A percentile compares a stretch with the other conserved stretches of the same genome.
phyloP scores from a whole-genome alignment of 306 rosid species.

The Boehmeria nivea region DNA sequence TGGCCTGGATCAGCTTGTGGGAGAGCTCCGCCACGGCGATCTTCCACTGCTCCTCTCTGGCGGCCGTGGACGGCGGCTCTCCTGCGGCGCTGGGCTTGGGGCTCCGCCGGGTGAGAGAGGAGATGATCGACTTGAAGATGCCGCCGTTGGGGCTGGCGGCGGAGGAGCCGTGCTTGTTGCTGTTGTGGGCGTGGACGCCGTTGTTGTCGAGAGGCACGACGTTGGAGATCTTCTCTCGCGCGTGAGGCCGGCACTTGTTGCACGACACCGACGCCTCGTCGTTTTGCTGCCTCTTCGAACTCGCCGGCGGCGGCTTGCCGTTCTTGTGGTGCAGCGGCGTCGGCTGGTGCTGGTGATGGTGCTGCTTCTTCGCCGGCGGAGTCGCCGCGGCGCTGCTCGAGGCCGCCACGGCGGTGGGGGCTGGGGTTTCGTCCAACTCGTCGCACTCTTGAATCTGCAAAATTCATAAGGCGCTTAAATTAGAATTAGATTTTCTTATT shows the following conservation, averaged over 20 bases:
- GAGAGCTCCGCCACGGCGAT: constrained; percentile 77
- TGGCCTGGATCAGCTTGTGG: constrained; percentile 69
- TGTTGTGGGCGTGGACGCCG: constrained; percentile 14
- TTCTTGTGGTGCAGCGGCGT: constrained; percentile 39
- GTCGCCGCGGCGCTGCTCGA: constrained; percentile 2
- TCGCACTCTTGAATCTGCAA: constrained; percentile 66
- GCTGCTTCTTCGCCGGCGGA: neutral
- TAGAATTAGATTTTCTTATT: no score
- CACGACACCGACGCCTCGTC: constrained; percentile 64
- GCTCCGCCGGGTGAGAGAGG: constrained; percentile 63
- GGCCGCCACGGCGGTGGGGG: constrained; percentile 23
- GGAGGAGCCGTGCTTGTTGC: constrained; percentile 36
- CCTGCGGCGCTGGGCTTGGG: constrained; percentile 38
- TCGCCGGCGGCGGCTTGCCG: constrained; percentile 22
- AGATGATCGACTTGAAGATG: constrained; percentile 61
- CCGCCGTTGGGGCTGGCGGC: constrained; percentile 70
- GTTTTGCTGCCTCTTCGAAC: constrained; percentile 29
- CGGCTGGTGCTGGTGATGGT: constrained; percentile 22
- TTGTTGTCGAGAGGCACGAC: constrained; percentile 66
- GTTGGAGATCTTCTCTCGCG: constrained; percentile 67
- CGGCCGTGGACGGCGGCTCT: constrained; percentile 9
- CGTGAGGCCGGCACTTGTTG: constrained; percentile 82
- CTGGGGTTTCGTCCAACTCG: constrained; percentile 38
- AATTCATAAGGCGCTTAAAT: neutral
- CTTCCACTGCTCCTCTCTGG: constrained; percentile 85